phyloP scores from a whole-genome alignment of 805 yeast genomes.

The Pichia scutulata region DNA sequence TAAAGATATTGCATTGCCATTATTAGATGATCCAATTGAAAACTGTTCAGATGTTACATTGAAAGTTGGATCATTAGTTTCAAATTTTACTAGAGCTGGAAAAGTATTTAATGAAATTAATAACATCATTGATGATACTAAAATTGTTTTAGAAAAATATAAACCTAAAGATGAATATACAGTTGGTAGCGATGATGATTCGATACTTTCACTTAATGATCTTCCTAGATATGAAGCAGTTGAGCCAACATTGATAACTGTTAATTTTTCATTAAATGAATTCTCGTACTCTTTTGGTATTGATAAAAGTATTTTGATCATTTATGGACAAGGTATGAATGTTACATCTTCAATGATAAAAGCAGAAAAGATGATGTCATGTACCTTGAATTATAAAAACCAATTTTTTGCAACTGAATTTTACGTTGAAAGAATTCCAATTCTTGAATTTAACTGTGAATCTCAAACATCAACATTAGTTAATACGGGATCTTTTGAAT shows the following conservation, averaged over 20 bases:
- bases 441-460: conserved; percentile 13
- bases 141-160: neutral
- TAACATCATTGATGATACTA: conserved; percentile 3
- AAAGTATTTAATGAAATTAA: conserved; percentile 1
- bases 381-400: conserved; percentile 15
- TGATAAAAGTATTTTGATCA: conserved; percentile 14
- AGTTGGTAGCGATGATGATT: conserved; percentile 3
- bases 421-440: conserved; percentile 3
- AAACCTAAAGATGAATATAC: neutral
- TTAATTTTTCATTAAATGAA: conserved; percentile 16
- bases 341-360: conserved; percentile 16
- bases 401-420: conserved; percentile 8
- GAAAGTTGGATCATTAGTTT: conserved; percentile 12
- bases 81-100: conserved; percentile 10
- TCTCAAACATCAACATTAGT: conserved; percentile 13
- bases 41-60: conserved; percentile 17
- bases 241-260: conserved; percentile 14
- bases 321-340: conserved; percentile 16
- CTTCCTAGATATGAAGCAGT: conserved; percentile 2
- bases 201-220: conserved; percentile 2
- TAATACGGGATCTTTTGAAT: conserved; percentile 16
- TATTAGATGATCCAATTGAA: conserved; percentile 14
- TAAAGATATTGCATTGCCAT: conserved; percentile 11
- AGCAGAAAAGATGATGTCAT: conserved; percentile 14
- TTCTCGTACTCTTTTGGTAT: conserved; percentile 18